Evolutionary conservation across 1,284 basidiomycete genomes (phyloP).

Genomic region (Papiliotrema nemorosa): DNA sequence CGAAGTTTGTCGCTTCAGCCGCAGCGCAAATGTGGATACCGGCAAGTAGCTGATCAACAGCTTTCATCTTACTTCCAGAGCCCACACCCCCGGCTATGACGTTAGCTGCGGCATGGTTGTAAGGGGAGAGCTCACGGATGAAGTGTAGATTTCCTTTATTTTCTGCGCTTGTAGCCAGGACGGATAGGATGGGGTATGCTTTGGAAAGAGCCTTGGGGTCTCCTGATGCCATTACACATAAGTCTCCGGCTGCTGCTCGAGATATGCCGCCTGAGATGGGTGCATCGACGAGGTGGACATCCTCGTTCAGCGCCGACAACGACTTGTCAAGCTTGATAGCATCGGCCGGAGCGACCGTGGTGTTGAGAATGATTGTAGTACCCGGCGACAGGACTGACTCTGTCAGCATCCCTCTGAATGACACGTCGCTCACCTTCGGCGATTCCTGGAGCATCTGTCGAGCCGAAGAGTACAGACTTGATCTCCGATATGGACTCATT

Average conservation of each 20-base stretch:
- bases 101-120: neutral
- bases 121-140: slow-evolving; percentile 22
- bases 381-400: slow-evolving; percentile 17
- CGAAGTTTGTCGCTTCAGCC: slow-evolving; percentile 47
- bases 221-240: slow-evolving; percentile 44
- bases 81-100: slow-evolving; percentile 27
- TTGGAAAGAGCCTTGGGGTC: slow-evolving; percentile 17
- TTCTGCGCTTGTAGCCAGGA: slow-evolving; percentile 19
- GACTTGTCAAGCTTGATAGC: slow-evolving; percentile 20
- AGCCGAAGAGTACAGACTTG: slow-evolving; percentile 23
- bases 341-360: slow-evolving; percentile 39
- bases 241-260: slow-evolving; percentile 33
- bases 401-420: neutral
- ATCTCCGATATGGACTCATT: slow-evolving; percentile 24
- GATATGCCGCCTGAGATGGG: slow-evolving; percentile 43
- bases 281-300: slow-evolving; percentile 39
- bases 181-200: slow-evolving; percentile 26
- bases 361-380: slow-evolving; percentile 43
- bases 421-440: slow-evolving; percentile 16
- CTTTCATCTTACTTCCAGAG: slow-evolving; percentile 30
- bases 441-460: slow-evolving; percentile 13
- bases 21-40: slow-evolving; percentile 43
- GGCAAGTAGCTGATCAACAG: slow-evolving; percentile 43
- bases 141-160: slow-evolving; percentile 31
- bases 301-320: slow-evolving; percentile 14